Evolutionary conservation across 2,329 filamentous ascomycete species (phyloP).

Genomic region (Colletotrichum sidae): DNA sequence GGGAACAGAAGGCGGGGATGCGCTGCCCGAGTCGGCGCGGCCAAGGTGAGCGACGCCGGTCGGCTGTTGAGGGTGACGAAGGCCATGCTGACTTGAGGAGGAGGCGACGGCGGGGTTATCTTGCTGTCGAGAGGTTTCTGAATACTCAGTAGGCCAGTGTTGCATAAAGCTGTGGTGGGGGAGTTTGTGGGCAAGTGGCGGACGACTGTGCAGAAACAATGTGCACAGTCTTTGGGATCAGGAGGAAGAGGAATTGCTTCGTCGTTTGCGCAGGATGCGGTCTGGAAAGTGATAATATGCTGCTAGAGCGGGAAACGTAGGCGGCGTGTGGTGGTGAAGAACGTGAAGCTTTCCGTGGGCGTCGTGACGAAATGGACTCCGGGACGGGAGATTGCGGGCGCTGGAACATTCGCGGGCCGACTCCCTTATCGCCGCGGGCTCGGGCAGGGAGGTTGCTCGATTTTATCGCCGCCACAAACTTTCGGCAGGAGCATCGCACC

Average conservation of each 20-base stretch:
- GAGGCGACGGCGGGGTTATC: conserved; percentile 48
- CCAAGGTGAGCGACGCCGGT: conserved; percentile 50
- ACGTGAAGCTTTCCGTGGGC: conserved; percentile 22
- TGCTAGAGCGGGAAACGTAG: conserved; percentile 16
- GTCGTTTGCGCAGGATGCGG: conserved; percentile 12
- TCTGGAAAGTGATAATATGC: conserved; percentile 22
- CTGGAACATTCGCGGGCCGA: conserved; percentile 35
- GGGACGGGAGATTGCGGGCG: conserved; percentile 36
- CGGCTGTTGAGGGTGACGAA: conserved; percentile 54
- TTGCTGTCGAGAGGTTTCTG: conserved; percentile 54
- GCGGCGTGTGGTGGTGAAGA: conserved; percentile 20
- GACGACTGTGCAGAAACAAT: conserved; percentile 62
- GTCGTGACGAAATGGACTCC: conserved; percentile 30
- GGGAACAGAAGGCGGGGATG: conserved; percentile 50
- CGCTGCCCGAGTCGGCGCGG: conserved; percentile 48
- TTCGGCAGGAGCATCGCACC: conserved; percentile 1
- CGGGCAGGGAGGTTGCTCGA: neutral
- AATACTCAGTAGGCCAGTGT: conserved; percentile 64
- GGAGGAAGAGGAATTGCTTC: neutral
- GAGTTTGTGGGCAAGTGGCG: conserved; percentile 45
- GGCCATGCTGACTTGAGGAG: conserved; percentile 68
- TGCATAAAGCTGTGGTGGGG: conserved; percentile 71
- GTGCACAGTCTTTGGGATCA: conserved; percentile 61
- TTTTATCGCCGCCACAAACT: neutral
- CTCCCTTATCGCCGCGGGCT: conserved; percentile 21